These are phyloP conservation scores for Hanseniaspora thailandica DNA, from an alignment of 805 yeast species.

Conservation along the genomic window DNA sequence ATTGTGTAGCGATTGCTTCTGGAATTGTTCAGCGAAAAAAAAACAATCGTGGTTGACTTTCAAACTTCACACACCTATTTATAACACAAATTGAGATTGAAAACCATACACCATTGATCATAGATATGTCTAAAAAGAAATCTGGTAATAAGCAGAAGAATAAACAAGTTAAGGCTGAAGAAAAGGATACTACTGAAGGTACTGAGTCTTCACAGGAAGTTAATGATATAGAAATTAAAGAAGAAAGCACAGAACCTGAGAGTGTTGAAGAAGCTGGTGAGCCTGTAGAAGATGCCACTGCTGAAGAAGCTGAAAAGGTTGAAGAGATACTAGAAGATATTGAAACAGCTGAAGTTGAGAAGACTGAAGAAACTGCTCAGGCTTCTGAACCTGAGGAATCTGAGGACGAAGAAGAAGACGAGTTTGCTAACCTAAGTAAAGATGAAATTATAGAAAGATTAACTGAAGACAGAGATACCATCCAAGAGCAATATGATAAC, in stretches of 20 bases:
- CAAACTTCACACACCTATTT: background rate
- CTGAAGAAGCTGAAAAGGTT: conserved; percentile 7
- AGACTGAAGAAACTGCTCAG: conserved; percentile 13
- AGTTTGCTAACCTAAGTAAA: conserved; percentile 12
- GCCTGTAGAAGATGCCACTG: background rate
- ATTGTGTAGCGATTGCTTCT: background rate
- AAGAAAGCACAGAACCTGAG: background rate
- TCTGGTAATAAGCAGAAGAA: background rate
- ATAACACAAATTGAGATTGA: no score
- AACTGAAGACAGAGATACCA: conserved; percentile 44
- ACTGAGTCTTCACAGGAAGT: background rate
- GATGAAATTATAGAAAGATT: conserved; percentile 26
- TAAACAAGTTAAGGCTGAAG: background rate
- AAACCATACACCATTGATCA: background rate
- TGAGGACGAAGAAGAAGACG: conserved; percentile 1
- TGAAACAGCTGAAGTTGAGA: conserved; percentile 5
- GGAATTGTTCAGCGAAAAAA: background rate
- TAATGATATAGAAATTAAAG: background rate
- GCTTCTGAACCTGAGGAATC: conserved; percentile 1
- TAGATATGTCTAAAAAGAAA: conserved; percentile 1
- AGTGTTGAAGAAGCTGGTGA: no score
- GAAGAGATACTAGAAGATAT: conserved; percentile 19
- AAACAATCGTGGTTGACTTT: background rate
- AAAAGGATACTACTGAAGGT: background rate
- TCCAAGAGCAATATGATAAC: conserved; percentile 49